Evolutionary conservation across 768 basidiomycete genomes (phyloP), one percentile per base, ranked within the genome.

Genomic region (Naganishia kalamii): DNA sequence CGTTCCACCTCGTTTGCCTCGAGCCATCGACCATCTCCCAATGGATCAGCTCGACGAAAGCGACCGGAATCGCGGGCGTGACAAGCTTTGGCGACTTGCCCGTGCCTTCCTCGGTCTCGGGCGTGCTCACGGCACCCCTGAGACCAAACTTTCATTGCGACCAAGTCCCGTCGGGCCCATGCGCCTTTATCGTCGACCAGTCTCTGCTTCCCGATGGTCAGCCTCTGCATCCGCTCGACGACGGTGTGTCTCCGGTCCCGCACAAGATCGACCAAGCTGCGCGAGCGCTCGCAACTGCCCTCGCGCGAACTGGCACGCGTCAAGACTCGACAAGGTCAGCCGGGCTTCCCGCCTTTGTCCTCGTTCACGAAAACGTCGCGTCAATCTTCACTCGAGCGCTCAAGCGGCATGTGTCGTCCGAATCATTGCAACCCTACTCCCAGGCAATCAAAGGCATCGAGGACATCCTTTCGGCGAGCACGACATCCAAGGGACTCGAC

Each of bases 321-420:
- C 8, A 35, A 17, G 21, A 25, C 27, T n/a, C 40, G 12, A 23
- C 17, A 7, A 23, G 37, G 33, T 52, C 62, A 6, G 47, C 33
- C 12, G 62, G 62, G 11, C 49, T 35, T 19, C 32, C 48, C 25
- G 29, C 65, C 1, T 65, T 60, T 29, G 29, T 65, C 17, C 21
- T 65, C 1, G 65, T 60, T 4, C 65, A 65, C 57, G 57, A 65
- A 44, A 65, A 65, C 46, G 37, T 65, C 30, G 41, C 65, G 8
- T 32, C 35, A 2, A 29, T 50, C 1, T 33, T 65, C 40, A 46
- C 32, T 21, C 30, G 37, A 32, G 51, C 54, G 6, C 65, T 65
- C 21, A 19, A 54, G 35, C 10, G 6, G 1, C 30, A 47, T 17
- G 29, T 65, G 21, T 23, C 30, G 21, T 4, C 57, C 19, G 12